A percentile compares a stretch with the other conserved stretches of the same genome.
phyloP scores from a whole-genome alignment of 441 rosid genomes.

The Cnidoscolus chayamansa region DNA sequence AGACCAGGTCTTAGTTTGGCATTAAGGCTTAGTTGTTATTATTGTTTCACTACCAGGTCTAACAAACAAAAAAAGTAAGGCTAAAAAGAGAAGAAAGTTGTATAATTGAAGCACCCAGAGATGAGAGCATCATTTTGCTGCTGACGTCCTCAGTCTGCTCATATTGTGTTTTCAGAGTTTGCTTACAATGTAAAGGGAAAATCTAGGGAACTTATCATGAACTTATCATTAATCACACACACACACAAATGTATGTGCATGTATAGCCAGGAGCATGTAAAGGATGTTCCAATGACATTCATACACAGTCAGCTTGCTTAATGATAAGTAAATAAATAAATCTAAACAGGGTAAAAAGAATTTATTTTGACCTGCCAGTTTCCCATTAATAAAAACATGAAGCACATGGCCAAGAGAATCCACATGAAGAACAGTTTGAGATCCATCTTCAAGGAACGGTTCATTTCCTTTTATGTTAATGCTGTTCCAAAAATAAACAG shows the following conservation, averaged over 20 bases:
- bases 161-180: no score
- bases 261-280: no score
- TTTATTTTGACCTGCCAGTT: slow-evolving; percentile 56
- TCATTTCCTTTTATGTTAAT: slow-evolving; percentile 48
- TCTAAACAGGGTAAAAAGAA: background rate
- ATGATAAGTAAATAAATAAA: no score
- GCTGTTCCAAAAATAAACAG: slow-evolving; percentile 40
- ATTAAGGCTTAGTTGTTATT: no score
- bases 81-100: background rate
- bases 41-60: background rate
- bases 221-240: no score
- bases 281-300: no score
- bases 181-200: no score
- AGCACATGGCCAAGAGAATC: slow-evolving; percentile 87
- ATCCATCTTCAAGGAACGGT: slow-evolving; percentile 61
- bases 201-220: no score
- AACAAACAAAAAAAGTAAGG: background rate
- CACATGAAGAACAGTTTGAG: slow-evolving; percentile 69
- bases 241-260: no score
- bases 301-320: no score
- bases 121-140: background rate
- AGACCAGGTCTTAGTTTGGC: no score
- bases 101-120: background rate
- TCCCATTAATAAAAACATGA: slow-evolving; percentile 77
- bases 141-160: background rate